Base-by-base conservation (phyloP, 2,329 filamentous ascomycete species). In the Aureobasidium uvarum region DNA sequence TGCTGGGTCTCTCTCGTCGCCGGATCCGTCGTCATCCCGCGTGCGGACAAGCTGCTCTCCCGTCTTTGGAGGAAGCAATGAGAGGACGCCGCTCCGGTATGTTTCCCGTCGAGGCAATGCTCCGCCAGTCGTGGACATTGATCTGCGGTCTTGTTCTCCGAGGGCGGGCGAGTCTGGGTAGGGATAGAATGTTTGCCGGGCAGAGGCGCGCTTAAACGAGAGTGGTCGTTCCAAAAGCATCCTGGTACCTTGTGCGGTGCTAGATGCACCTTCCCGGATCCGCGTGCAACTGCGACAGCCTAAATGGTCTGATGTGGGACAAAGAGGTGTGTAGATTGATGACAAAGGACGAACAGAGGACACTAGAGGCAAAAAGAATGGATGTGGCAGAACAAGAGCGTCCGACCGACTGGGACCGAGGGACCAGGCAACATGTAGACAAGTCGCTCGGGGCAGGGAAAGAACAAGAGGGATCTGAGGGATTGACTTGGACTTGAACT, bases 1-100 rank as follows among this genome's bases (percentile, higher is more conserved):
- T 45, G 63, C 63, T 28, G 63, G 63, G 52, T 65, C 63, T 43
- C 63, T 58, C 39, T 51, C 63, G 52, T 65, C 63, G 52, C 41
- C 43, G 28, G 50, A 63, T 38, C n/a, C 46, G 36, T 63, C 48
- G 46, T 63, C 60, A 63, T 63, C 36, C 23, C 48, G 36, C 20
- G 46, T 43, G 20, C 41, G 25, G 39, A 28, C 28, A 16, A 56
- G 62, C 11, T 64, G 51, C 33, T 64, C 50, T 20, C 62, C 62
- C 2, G 62, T 50, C 52, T 64, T 55, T 56, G 48, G 50, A 18
- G 62, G 62, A 14, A 25, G 36, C 50, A 64, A 50, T 38, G 62
- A 46, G 16, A 56, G 56, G 14, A 55, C 39, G n/a, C 62, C 62
- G 51, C 60, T 63, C 25, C 48, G 31, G 20, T 63, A 63, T 2